These are phyloP conservation scores for Gossypium rotundifolium DNA, from an alignment of 345 rosid genomes.

Conservation along the genomic window DNA sequence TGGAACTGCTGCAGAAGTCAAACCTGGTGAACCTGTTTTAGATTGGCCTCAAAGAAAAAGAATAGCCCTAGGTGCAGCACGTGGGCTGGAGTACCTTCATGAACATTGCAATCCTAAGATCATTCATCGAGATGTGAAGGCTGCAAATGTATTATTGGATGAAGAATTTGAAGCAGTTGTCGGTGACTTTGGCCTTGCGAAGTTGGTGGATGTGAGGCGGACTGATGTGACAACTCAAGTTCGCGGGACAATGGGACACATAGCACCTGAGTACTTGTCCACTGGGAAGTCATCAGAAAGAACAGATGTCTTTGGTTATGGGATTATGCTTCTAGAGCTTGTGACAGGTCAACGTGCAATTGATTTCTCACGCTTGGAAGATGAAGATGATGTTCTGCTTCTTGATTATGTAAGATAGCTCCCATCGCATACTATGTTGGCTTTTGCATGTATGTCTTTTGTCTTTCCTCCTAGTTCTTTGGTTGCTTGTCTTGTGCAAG, in stretches of 20 bases:
- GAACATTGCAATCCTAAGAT: slow-evolving; percentile 97
- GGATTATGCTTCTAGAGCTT: slow-evolving; percentile 93
- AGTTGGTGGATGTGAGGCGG: slow-evolving; percentile 82
- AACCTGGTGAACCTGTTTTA: slow-evolving; percentile 71
- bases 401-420: slow-evolving; percentile 74
- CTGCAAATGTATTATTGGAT: slow-evolving; percentile 85
- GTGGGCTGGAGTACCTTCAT: slow-evolving; percentile 95
- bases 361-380: slow-evolving; percentile 92
- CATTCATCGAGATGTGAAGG: slow-evolving; percentile 95
- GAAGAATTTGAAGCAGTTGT: slow-evolving; percentile 97
- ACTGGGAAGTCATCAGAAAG: slow-evolving; percentile 95
- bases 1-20: slow-evolving; percentile 53
- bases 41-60: slow-evolving; percentile 80
- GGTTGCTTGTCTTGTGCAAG: background rate
- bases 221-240: slow-evolving; percentile 93
- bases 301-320: slow-evolving; percentile 97
- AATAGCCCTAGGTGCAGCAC: slow-evolving; percentile 87
- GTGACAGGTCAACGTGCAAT: slow-evolving; percentile 98
- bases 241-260: slow-evolving; percentile 99
- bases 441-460: background rate
- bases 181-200: slow-evolving; percentile 96
- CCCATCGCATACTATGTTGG: background rate
- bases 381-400: slow-evolving; percentile 86
- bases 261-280: slow-evolving; percentile 94
- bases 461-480: background rate